Evolutionary conservation across 805 yeast genomes (phyloP).

Genomic region (Kodamaea jinghongensis): DNA sequence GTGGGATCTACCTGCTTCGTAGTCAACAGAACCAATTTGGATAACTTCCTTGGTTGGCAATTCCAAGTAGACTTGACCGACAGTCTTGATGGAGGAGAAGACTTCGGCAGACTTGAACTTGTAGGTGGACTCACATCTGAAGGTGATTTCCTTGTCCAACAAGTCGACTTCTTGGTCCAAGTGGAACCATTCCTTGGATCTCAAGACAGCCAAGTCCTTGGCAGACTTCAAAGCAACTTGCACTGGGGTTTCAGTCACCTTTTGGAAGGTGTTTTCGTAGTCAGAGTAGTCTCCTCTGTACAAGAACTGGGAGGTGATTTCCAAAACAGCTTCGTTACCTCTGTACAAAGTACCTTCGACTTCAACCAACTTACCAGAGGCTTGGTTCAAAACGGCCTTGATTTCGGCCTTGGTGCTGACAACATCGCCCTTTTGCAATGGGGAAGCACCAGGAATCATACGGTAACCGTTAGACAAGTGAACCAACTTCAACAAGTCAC

Average conservation of each 20-base stretch:
- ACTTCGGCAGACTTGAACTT: conserved; percentile 74
- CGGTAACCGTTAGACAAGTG: conserved; percentile 93
- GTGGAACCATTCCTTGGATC: conserved; percentile 98
- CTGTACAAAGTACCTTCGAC: conserved; percentile 86
- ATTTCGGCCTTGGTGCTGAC: conserved; percentile 82
- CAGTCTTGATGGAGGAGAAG: conserved; percentile 75
- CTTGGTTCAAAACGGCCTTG: conserved; percentile 84
- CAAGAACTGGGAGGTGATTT: conserved; percentile 91
- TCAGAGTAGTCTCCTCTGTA: conserved; percentile 91
- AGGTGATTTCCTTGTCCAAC: conserved; percentile 75
- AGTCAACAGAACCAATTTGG: conserved; percentile 78
- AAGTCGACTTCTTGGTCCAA: conserved; percentile 68
- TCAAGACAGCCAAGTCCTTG: conserved; percentile 89
- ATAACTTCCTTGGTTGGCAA: conserved; percentile 87
- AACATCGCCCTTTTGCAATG: conserved; percentile 83
- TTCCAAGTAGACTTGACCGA: conserved; percentile 83
- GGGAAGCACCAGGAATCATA: conserved; percentile 88
- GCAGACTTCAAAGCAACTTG: conserved; percentile 69
- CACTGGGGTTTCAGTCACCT: conserved; percentile 81
- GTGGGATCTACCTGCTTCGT: conserved; percentile 87
- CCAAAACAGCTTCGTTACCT: conserved; percentile 77
- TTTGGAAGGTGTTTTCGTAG: conserved; percentile 89
- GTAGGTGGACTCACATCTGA: conserved; percentile 84
- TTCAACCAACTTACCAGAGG: conserved; percentile 93
- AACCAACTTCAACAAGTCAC: conserved; percentile 90